Percentiles rank a stretch among this genome's conserved stretches.
These are phyloP conservation scores for Penicillium bovifimosum DNA, from an alignment of 495 filamentous ascomycete species.

Conservation along the genomic window DNA sequence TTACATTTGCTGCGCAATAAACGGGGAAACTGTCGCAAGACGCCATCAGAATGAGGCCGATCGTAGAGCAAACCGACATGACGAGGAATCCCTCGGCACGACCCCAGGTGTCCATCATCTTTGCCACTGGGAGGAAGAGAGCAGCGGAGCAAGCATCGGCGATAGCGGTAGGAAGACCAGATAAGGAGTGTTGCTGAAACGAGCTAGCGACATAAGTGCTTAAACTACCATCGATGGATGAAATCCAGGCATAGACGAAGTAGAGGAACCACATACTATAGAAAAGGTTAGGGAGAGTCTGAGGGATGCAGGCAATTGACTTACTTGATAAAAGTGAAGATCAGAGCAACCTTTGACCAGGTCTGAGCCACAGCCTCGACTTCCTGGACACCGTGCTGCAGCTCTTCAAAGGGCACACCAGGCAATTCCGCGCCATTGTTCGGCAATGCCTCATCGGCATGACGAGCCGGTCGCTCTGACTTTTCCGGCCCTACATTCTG, in stretches of 20 bases:
- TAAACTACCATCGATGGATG: conserved; percentile 22
- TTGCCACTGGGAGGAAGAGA: conserved; percentile 55
- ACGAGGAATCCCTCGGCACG: conserved; percentile 47
- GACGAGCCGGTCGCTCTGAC: background rate
- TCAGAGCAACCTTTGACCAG: conserved; percentile 29
- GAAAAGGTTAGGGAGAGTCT: background rate
- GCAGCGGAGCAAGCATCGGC: conserved; percentile 51
- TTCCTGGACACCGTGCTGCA: conserved; percentile 32
- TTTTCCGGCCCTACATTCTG: background rate
- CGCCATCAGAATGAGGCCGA: conserved; percentile 47
- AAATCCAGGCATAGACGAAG: conserved; percentile 23
- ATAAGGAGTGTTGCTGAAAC: conserved; percentile 30
- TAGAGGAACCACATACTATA: conserved; percentile 34
- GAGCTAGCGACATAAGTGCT: conserved; percentile 29
- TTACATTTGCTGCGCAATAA: conserved; percentile 38
- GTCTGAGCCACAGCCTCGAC: conserved; percentile 33
- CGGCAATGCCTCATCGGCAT: conserved; percentile 1
- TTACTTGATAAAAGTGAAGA: conserved; percentile 33
- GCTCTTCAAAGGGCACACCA: conserved; percentile 5
- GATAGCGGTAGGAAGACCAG: conserved; percentile 27
- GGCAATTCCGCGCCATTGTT: conserved; percentile 8
- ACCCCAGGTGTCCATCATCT: conserved; percentile 62
- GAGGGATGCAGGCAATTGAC: background rate
- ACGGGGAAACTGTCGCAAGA: conserved; percentile 39
- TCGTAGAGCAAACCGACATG: conserved; percentile 29